Base-by-base conservation (phyloP, 2,329 filamentous ascomycete species). In the Stemphylium beticola region DNA sequence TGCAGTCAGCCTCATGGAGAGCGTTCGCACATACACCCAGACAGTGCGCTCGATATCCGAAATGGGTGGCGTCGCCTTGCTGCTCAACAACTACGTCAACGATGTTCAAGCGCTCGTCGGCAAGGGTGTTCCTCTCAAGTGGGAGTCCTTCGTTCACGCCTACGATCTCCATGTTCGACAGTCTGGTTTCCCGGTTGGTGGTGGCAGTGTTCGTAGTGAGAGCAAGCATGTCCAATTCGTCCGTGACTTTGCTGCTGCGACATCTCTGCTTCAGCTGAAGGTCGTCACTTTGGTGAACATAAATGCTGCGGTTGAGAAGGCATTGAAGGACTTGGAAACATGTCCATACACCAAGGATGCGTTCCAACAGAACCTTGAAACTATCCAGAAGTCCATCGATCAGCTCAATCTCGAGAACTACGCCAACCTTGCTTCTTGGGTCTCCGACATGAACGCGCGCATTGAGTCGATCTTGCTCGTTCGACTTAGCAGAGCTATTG, bases 211-310 rank as follows among this genome's bases (percentile, higher is more conserved):
- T 53, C 74, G 74, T 33, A 78, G 85, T 15, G 93, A 96, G 75
- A 96, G 91, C 78, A 95, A 93, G 74, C 96, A 99, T 74, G 92
- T 97, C 45, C 90, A 96, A 71, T 99, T 98, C 72, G 93, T 99
- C 43, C 90, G 93, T 29, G 92, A 97, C 66, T 96, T 99, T 68
- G 93, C 92, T 33, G 85, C 87, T 1, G 88, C 93, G 0, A 92
- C 96, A 5, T 93, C 92, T 0, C 83, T 95, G 14, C 83, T 99
- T 1, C 95, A 99, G 75, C 85, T 83, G 52, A 99, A 99, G 79
- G 92, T 93, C 0, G 83, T 87, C 10, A 89, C 90, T 0, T 80
- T 99, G 45, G 83, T 86, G 38, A 85, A 86, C 5, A 96, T 96
- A 61, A 88, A 96, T 68, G 81, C 88, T n/a, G 92, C 84, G 20